Conservation (phyloP, 2,329 filamentous ascomycete species). For the Tolypocladium ovalisporum region DNA sequence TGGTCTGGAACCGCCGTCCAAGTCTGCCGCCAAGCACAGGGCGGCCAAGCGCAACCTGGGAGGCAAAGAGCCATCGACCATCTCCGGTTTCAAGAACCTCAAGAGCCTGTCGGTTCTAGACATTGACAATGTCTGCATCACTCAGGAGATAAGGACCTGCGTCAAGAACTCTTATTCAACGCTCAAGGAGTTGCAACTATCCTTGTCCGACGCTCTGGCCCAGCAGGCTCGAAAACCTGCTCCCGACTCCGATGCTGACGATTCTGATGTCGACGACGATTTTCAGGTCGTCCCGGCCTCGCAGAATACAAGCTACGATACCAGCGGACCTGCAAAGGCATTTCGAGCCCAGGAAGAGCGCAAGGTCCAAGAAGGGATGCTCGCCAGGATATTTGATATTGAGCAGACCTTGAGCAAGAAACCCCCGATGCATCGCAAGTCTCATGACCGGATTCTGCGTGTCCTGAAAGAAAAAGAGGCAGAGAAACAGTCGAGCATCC, state of each 20-base stretch:
- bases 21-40: slow-evolving; percentile 22
- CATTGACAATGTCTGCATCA: slow-evolving; percentile 46
- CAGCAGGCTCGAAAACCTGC: slow-evolving; percentile 23
- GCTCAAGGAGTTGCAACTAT: slow-evolving; percentile 43
- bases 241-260: slow-evolving; percentile 30
- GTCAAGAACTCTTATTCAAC: slow-evolving; percentile 43
- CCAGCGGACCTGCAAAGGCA: slow-evolving; percentile 30
- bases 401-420: slow-evolving; percentile 29
- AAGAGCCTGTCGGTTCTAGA: slow-evolving; percentile 45
- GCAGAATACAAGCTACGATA: slow-evolving; percentile 21
- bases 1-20: slow-evolving; percentile 22
- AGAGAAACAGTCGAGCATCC: slow-evolving; percentile 3
- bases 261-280: slow-evolving; percentile 45
- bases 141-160: slow-evolving; percentile 44
- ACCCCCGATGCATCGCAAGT: slow-evolving; percentile 14
- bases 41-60: slow-evolving; percentile 17
- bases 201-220: slow-evolving; percentile 44
- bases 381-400: slow-evolving; percentile 42
- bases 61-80: slow-evolving; percentile 34
- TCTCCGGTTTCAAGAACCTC: slow-evolving; percentile 47
- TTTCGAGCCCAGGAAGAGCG: slow-evolving; percentile 41
- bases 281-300: slow-evolving; percentile 32
- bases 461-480: slow-evolving; percentile 12
- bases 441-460: slow-evolving; percentile 5
- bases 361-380: slow-evolving; percentile 40